Base-by-base conservation (phyloP, 2,329 filamentous ascomycete species). In the Colletotrichum caudatum region DNA sequence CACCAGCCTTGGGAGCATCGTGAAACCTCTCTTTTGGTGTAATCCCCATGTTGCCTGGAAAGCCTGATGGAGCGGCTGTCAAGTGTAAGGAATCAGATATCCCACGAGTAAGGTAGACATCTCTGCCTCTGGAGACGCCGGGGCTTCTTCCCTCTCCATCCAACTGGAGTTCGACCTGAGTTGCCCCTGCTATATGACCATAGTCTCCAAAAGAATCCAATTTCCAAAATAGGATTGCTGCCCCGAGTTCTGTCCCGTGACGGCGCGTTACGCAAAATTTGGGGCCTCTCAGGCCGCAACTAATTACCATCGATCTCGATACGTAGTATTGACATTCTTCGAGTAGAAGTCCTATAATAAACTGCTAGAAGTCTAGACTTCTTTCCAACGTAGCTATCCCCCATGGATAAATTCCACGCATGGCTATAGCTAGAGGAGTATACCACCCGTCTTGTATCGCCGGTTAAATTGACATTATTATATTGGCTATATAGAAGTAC, bases 1-100 rank as follows among this genome's bases (percentile, higher is more conserved):
- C 51, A 5, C 7, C 18, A 0, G 7, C 0, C 6, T 20, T 20
- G 5, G 3, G 18, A 54, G 12, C 0, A 35, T 5, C 3, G 3
- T 18, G 29, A 20, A 20, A 33, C 51, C 51, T 33, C 9, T 58
- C 29, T 33, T 12, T 58, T 5, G 9, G 20, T 14, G 12, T n/a
- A 37, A 37, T 37, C 11, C 5, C 29, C 33, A 2, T 29, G 44
- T 20, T 29, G 11, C 14, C 11, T 18, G 33, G 35, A 5, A 41
- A n/a, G 18, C 16, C 12, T 26, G 11, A 3, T 5, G 39, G n/a
- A 12, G 11, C 9, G 29, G 11, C 3, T 29, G 48, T 23, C 5
- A 16, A 26, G 1, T 8, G 18, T 33, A 1, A 9, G 23, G 35
- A 16, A 26, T 18, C 14, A 1, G n/a, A 29, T 53, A 41, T 54